These are phyloP conservation scores for Fraxinus xanthoxyloides DNA, from an alignment of 305 asterid genomes.

Conservation along the genomic window DNA sequence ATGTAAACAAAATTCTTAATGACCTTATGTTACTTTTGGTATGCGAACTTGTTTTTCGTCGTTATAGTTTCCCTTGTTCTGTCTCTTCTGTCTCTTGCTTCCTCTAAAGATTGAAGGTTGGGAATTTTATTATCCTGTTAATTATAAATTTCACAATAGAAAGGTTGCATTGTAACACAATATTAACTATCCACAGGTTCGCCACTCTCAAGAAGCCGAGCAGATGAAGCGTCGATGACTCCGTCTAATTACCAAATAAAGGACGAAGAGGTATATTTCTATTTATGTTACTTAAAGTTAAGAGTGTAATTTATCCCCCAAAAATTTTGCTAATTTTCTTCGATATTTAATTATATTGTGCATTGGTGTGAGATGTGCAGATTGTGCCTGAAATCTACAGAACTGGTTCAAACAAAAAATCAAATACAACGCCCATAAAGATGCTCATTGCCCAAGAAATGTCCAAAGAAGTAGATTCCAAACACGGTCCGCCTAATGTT, in stretches of 20 bases:
- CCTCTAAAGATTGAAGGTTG: background rate
- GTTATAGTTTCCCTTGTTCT: background rate
- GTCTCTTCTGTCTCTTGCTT: background rate
- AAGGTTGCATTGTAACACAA: conserved; percentile 19
- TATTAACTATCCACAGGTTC: conserved; percentile 47
- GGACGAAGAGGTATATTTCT: conserved; percentile 57
- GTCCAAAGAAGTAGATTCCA: conserved; percentile 70
- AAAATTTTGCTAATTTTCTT: background rate
- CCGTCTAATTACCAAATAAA: conserved; percentile 51
- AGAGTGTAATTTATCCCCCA: conserved; percentile 7
- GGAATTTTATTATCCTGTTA: background rate
- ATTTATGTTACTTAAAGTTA: conserved; percentile 5
- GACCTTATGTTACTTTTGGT: conserved; percentile 7
- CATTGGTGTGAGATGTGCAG: conserved; percentile 49
- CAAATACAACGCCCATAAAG: conserved; percentile 77
- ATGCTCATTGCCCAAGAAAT: conserved; percentile 89
- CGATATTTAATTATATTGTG: conserved; percentile 21
- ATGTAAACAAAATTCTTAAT: conserved; percentile 4
- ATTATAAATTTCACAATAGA: conserved; percentile 6
- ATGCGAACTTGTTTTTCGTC: conserved; percentile 9
- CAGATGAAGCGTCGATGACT: conserved; percentile 60
- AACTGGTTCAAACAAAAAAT: conserved; percentile 44
- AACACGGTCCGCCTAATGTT: conserved; percentile 61
- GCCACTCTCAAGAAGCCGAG: conserved; percentile 64
- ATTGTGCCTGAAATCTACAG: conserved; percentile 48